These are phyloP conservation scores for Ceratobasidium sp. DNA, from an alignment of 1,284 basidiomycete species.

Conservation along the genomic window DNA sequence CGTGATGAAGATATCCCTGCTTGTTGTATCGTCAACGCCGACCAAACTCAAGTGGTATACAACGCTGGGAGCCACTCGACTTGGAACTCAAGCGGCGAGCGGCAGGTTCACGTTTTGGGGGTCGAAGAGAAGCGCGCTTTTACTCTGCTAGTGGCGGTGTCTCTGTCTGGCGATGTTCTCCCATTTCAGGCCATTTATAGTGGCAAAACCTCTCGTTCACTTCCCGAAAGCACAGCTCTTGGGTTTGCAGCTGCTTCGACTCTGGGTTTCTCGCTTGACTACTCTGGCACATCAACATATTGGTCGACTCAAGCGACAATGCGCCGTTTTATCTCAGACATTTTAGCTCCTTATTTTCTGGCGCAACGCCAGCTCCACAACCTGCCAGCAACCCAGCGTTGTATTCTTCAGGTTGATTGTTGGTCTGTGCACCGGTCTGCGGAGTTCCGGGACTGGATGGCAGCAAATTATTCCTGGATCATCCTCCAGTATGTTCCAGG, in stretches of 20 bases:
- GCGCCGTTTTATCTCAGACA: neutral
- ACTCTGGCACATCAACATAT: neutral
- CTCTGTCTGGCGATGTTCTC: neutral
- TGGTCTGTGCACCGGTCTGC: slow-evolving; percentile 56
- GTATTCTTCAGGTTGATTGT: slow-evolving; percentile 53
- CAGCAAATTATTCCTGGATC: slow-evolving; percentile 47
- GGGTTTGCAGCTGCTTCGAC: neutral
- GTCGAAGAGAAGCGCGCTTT: neutral
- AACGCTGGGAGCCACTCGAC: neutral
- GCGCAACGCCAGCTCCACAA: neutral
- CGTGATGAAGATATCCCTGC: neutral
- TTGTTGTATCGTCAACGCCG: slow-evolving; percentile 3
- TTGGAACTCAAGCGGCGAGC: slow-evolving; percentile 13
- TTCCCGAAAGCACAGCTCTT: neutral
- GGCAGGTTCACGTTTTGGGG: neutral
- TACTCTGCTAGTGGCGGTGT: slow-evolving; percentile 1
- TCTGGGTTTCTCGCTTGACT: slow-evolving; percentile 12
- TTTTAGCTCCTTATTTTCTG: slow-evolving; percentile 11
- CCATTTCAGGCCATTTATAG: slow-evolving; percentile 6
- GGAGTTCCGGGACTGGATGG: slow-evolving; percentile 54
- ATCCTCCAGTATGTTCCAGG: slow-evolving; percentile 47
- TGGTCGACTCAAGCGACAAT: slow-evolving; percentile 4
- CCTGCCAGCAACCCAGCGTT: slow-evolving; percentile 22
- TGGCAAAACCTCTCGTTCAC: slow-evolving; percentile 11
- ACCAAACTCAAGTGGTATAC: slow-evolving; percentile 18